Conservation (phyloP, 495 filamentous ascomycete species). For the Penicillium crystallinum region DNA sequence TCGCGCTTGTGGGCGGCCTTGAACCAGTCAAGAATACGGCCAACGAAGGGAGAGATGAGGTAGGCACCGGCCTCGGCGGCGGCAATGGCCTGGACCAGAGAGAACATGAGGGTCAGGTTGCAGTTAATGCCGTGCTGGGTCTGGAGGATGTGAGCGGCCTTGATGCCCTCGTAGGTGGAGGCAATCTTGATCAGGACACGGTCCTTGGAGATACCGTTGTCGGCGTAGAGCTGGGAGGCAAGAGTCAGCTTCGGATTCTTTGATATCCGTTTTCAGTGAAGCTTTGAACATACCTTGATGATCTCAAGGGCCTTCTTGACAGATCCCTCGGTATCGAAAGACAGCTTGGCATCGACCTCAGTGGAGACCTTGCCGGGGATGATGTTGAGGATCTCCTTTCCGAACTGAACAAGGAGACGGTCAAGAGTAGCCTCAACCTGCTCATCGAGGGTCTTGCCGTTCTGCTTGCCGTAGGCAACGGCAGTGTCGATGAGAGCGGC, state of each 20-base stretch:
- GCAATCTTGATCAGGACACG: conserved; percentile 66
- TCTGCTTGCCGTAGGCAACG: conserved; percentile 74
- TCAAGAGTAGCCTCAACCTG: conserved; percentile 82
- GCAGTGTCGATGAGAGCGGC: conserved; percentile 85
- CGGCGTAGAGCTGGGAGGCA: conserved; percentile 73
- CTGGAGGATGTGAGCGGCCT: conserved; percentile 93
- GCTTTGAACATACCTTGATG: conserved; percentile 64
- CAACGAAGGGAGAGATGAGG: conserved; percentile 99
- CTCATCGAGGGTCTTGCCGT: conserved; percentile 60
- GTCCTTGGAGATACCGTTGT: conserved; percentile 84
- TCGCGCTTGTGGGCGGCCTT: conserved; percentile 94
- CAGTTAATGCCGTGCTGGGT: conserved; percentile 89
- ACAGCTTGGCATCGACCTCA: conserved; percentile 94
- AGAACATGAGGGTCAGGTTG: conserved; percentile 99
- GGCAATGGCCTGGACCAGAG: conserved; percentile 87
- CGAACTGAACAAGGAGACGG: conserved; percentile 94
- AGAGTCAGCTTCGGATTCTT: background rate
- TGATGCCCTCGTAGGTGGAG: conserved; percentile 84
- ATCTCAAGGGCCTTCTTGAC: conserved; percentile 96
- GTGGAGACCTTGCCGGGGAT: conserved; percentile 98
- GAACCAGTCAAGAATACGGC: conserved; percentile 99
- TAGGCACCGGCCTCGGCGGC: conserved; percentile 94
- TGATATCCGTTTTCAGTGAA: background rate
- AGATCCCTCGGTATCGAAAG: conserved; percentile 89
- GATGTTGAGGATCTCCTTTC: conserved; percentile 93